Evolutionary conservation across 2,329 filamentous ascomycete species (phyloP).

Genomic region (Rhinocladiella similis): DNA sequence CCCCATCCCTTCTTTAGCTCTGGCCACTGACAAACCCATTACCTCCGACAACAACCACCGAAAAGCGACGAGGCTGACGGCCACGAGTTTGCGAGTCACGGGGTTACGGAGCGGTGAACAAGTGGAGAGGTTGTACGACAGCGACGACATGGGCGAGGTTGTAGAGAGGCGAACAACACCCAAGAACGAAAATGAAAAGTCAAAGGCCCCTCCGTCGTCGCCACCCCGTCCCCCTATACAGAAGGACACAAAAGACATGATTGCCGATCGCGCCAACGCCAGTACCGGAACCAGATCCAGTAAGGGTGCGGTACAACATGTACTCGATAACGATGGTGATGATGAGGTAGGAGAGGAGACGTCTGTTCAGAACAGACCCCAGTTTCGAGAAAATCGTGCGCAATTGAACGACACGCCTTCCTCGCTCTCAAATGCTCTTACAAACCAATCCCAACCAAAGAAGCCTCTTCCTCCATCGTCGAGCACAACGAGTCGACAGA

Average conservation of each 20-base stretch:
- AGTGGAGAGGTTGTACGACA: slow-evolving; percentile 22
- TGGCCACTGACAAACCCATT: background rate
- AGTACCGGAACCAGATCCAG: too few relatives aligned
- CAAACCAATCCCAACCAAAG: too few relatives aligned
- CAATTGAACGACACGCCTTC: background rate
- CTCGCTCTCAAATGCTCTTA: too few relatives aligned
- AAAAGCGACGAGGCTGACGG: slow-evolving; percentile 4
- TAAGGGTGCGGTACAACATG: too few relatives aligned
- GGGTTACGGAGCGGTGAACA: slow-evolving; percentile 19
- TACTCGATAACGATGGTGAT: too few relatives aligned
- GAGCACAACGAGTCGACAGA: too few relatives aligned
- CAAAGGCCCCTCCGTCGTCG: too few relatives aligned
- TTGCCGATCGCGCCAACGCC: too few relatives aligned
- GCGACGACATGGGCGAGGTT: slow-evolving; percentile 24
- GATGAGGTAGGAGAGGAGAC: background rate
- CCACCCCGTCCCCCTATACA: too few relatives aligned
- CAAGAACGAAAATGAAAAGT: background rate
- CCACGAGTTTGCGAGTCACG: slow-evolving; percentile 14
- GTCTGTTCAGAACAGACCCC: background rate
- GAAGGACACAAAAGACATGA: too few relatives aligned
- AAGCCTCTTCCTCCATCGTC: too few relatives aligned
- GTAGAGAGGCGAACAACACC: slow-evolving; percentile 8
- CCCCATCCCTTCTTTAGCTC: too few relatives aligned
- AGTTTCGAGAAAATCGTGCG: background rate
- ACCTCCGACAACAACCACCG: background rate